Conservation (phyloP, 805 yeast species). For the Schwanniomyces polymorphus region DNA sequence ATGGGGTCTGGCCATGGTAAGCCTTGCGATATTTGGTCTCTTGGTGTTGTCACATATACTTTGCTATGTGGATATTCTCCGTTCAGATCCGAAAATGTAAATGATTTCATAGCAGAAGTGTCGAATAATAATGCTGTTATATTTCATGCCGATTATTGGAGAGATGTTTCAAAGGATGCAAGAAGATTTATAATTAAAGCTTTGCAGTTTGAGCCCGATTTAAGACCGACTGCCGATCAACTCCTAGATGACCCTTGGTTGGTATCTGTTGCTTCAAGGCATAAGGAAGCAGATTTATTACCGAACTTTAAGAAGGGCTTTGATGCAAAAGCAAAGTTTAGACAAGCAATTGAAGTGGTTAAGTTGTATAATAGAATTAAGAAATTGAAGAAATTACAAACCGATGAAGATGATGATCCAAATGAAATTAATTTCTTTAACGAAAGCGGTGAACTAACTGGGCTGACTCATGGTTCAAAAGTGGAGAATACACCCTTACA, state of each 20-base stretch:
- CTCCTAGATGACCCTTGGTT: slow-evolving; percentile 75
- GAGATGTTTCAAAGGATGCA: slow-evolving; percentile 75
- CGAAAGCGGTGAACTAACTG: slow-evolving; percentile 24
- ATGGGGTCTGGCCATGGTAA: slow-evolving; percentile 85
- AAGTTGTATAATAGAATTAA: slow-evolving; percentile 76
- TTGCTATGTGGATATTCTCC: slow-evolving; percentile 91
- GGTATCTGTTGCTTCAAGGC: slow-evolving; percentile 46
- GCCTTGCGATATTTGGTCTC: slow-evolving; percentile 94
- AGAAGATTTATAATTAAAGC: slow-evolving; percentile 72
- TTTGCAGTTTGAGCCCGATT: slow-evolving; percentile 63
- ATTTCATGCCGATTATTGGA: slow-evolving; percentile 89
- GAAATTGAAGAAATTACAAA: slow-evolving; percentile 63
- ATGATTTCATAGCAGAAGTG: slow-evolving; percentile 80
- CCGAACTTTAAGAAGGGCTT: slow-evolving; percentile 80
- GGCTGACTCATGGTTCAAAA: slow-evolving; percentile 5
- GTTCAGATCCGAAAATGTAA: slow-evolving; percentile 78
- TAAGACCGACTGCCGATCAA: slow-evolving; percentile 68
- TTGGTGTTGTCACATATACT: slow-evolving; percentile 92
- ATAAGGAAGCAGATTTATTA: slow-evolving; percentile 65
- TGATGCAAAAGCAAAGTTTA: slow-evolving; percentile 80
- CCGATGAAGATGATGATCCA: slow-evolving; percentile 56
- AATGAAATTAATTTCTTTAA: slow-evolving; percentile 44
- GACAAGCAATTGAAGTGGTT: slow-evolving; percentile 83
- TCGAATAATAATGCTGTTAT: slow-evolving; percentile 70
- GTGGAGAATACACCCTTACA: slow-evolving; percentile 12